phyloP scores from a whole-genome alignment of 371 early-diverging fungal genomes.

The Apophysomyces elegans region DNA sequence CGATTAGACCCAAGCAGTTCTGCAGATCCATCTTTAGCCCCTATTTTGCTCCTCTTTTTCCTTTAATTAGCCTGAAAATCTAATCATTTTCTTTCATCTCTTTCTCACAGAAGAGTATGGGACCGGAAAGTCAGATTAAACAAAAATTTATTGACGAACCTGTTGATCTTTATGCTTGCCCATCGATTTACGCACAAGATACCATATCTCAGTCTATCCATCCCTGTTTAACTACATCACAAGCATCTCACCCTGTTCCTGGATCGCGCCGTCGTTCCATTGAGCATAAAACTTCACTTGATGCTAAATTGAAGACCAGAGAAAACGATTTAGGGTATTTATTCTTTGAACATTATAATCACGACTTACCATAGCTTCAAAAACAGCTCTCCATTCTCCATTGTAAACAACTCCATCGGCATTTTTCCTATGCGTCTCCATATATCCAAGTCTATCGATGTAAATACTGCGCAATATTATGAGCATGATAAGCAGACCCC shows the following conservation, averaged over 20 bases:
- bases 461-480: slow-evolving; percentile 29
- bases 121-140: slow-evolving; percentile 7
- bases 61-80: slow-evolving; percentile 6
- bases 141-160: slow-evolving; percentile 7
- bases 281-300: slow-evolving; percentile 23
- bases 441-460: slow-evolving; percentile 42
- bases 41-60: slow-evolving; percentile 11
- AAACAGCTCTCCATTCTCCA: background rate
- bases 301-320: slow-evolving; percentile 20
- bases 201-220: slow-evolving; percentile 14
- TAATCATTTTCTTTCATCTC: slow-evolving; percentile 5
- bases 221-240: slow-evolving; percentile 14
- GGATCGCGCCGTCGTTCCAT: slow-evolving; percentile 45
- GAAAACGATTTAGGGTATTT: slow-evolving; percentile 19
- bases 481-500: background rate
- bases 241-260: slow-evolving; percentile 38
- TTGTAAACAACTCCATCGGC: background rate
- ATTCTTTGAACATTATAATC: background rate
- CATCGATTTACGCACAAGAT: background rate
- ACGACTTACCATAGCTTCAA: background rate
- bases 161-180: slow-evolving; percentile 5
- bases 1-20: slow-evolving; percentile 6
- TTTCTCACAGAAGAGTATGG: slow-evolving; percentile 7
- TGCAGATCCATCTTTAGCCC: slow-evolving; percentile 10
- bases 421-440: slow-evolving; percentile 13